These are phyloP conservation scores for Debaryomyces psychrophilus DNA, from an alignment of 1,139 yeast species.

Conservation along the genomic window DNA sequence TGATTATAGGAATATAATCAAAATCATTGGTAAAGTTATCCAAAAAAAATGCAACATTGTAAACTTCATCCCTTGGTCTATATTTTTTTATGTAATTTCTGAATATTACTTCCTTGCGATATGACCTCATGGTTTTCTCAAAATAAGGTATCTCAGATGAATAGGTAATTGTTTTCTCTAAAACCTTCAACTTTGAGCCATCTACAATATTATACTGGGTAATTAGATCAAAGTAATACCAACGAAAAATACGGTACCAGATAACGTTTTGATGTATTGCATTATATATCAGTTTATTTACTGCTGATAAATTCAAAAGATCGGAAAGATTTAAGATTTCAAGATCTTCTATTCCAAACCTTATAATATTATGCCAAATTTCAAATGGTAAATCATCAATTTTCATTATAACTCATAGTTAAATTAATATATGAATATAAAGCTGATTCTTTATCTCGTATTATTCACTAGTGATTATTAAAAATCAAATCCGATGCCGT, in stretches of 20 bases:
- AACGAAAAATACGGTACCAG: slow-evolving; percentile 23
- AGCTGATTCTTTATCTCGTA: neutral
- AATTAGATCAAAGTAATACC: slow-evolving; percentile 17
- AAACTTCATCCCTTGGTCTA: slow-evolving; percentile 13
- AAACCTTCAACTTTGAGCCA: slow-evolving; percentile 7
- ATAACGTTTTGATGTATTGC: slow-evolving; percentile 19
- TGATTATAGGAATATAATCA: slow-evolving; percentile 23
- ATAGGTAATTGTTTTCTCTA: slow-evolving; percentile 4
- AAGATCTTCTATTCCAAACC: slow-evolving; percentile 2
- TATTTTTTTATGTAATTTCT: slow-evolving; percentile 10
- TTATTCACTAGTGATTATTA: neutral
- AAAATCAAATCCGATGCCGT: neutral
- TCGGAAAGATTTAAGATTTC: slow-evolving; percentile 19
- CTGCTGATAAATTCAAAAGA: slow-evolving; percentile 20
- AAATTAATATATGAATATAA: neutral
- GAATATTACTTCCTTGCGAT: slow-evolving; percentile 17
- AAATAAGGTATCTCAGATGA: slow-evolving; percentile 8
- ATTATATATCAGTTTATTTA: slow-evolving; percentile 16
- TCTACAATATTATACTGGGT: slow-evolving; percentile 16
- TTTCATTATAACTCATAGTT: slow-evolving; percentile 8
- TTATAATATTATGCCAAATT: slow-evolving; percentile 21
- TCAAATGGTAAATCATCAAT: slow-evolving; percentile 19
- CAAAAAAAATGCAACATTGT: slow-evolving; percentile 13
- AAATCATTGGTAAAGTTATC: slow-evolving; percentile 19
- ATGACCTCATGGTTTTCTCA: slow-evolving; percentile 12